Percentiles rank a stretch among this genome's conserved stretches.
Evolutionary conservation across 768 basidiomycete species (phyloP).

Genomic region (Grammothele lineata): DNA sequence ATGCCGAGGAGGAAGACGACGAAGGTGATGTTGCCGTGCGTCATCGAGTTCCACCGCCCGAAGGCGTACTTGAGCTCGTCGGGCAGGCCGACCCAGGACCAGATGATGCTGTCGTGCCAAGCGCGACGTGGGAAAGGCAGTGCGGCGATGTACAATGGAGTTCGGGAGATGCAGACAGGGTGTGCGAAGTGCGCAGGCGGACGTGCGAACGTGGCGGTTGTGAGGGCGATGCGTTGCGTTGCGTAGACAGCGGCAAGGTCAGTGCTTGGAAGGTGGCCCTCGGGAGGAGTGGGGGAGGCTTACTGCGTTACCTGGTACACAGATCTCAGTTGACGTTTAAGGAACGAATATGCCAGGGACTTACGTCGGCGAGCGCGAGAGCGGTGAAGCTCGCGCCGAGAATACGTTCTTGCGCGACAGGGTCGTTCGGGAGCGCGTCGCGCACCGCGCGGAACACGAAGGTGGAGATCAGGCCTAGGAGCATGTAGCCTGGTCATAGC

Average conservation of each 20-base stretch:
- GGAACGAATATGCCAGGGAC: constrained; percentile 20
- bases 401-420: constrained; percentile 62
- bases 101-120: constrained; percentile 42
- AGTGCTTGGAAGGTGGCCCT: too few relatives aligned
- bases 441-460: constrained; percentile 64
- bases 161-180: too few relatives aligned
- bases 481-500: constrained; percentile 47
- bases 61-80: constrained; percentile 45
- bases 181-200: too few relatives aligned
- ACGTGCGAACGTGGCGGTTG: too few relatives aligned
- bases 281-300: constrained; percentile 1
- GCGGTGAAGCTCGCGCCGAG: constrained; percentile 59
- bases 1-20: constrained; percentile 50
- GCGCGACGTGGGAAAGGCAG: too few relatives aligned
- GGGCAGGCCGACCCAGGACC: constrained; percentile 57
- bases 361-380: constrained; percentile 67
- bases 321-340: too few relatives aligned
- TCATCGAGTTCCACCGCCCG: constrained; percentile 62
- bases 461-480: constrained; percentile 61
- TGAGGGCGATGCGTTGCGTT: too few relatives aligned
- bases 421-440: constrained; percentile 53
- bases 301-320: constrained; percentile 55
- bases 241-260: too few relatives aligned
- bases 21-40: constrained; percentile 73
- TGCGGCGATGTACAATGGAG: too few relatives aligned